Evolutionary conservation across 2,329 filamentous ascomycete genomes (phyloP).

Genomic region (Ophiostoma ulmi): DNA sequence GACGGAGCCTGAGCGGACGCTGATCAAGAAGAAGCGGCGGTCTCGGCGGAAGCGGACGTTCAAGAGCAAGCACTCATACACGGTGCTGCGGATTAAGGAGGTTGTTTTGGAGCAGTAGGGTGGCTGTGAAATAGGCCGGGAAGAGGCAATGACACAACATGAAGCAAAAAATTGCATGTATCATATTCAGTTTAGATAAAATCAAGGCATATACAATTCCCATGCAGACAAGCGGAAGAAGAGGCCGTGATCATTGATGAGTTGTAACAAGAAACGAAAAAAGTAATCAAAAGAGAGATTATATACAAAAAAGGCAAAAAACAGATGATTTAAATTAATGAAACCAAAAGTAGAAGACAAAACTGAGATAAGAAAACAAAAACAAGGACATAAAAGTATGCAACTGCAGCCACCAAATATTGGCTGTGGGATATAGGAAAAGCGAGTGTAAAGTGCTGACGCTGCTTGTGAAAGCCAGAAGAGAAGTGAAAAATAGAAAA

Average conservation of each 20-base stretch:
- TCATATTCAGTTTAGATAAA: background rate
- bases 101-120: constrained; percentile 19
- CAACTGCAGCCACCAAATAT: constrained; percentile 8
- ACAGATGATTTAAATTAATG: background rate
- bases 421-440: constrained; percentile 9
- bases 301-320: background rate
- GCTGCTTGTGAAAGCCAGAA: constrained; percentile 10
- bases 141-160: background rate
- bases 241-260: background rate
- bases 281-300: constrained; percentile 9
- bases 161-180: constrained; percentile 5
- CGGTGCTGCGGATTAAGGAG: constrained; percentile 77
- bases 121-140: background rate
- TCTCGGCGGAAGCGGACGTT: constrained; percentile 69
- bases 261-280: background rate
- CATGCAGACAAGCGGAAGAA: background rate
- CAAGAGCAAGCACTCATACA: constrained; percentile 86
- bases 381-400: constrained; percentile 11
- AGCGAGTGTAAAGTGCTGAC: constrained; percentile 3
- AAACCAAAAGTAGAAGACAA: constrained; percentile 21
- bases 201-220: background rate
- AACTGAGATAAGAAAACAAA: constrained; percentile 30
- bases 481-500: constrained; percentile 5
- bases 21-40: constrained; percentile 76
- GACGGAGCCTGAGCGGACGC: constrained; percentile 68